A percentile compares a stretch with the other conserved stretches of the same genome.
Conservation (phyloP, 805 yeast species). For the Debaryomyces prosopidis region DNA sequence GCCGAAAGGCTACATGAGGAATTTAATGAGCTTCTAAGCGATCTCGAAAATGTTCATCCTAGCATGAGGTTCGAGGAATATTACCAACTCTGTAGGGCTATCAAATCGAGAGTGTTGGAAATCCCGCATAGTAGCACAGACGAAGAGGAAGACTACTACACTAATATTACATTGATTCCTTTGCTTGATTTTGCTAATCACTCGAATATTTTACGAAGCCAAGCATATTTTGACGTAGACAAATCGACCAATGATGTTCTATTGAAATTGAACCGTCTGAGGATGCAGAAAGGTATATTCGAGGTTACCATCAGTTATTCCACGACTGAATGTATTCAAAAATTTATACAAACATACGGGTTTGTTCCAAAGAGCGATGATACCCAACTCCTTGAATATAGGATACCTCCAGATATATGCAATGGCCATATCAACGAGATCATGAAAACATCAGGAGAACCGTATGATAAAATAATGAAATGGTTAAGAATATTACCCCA, state of each 20-base stretch:
- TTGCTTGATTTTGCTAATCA: conserved; percentile 71
- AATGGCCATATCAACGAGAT: conserved; percentile 9
- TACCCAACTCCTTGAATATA: conserved; percentile 14
- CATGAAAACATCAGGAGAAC: conserved; percentile 9
- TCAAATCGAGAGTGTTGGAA: conserved; percentile 62
- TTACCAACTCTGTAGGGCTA: conserved; percentile 41
- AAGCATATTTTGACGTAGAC: conserved; percentile 62
- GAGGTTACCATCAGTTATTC: conserved; percentile 29
- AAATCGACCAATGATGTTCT: conserved; percentile 41
- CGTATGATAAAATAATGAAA: conserved; percentile 16
- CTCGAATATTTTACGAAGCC: conserved; percentile 24
- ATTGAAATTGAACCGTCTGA: conserved; percentile 56
- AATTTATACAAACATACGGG: conserved; percentile 31
- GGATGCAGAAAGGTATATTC: conserved; percentile 3
- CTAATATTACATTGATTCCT: conserved; percentile 61
- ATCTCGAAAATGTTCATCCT: conserved; percentile 9
- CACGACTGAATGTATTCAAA: conserved; percentile 19
- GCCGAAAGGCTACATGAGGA: conserved; percentile 5
- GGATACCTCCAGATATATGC: conserved; percentile 3
- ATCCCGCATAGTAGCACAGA: conserved; percentile 48
- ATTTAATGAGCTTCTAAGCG: conserved; percentile 6
- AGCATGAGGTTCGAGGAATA: conserved; percentile 19
- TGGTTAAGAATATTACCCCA: conserved; percentile 31
- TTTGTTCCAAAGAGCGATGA: conserved; percentile 24
- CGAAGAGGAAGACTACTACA: conserved; percentile 27